Evolutionary conservation across 2,329 filamentous ascomycete genomes (phyloP).

Genomic region (Pyrenophora tritici-repentis): DNA sequence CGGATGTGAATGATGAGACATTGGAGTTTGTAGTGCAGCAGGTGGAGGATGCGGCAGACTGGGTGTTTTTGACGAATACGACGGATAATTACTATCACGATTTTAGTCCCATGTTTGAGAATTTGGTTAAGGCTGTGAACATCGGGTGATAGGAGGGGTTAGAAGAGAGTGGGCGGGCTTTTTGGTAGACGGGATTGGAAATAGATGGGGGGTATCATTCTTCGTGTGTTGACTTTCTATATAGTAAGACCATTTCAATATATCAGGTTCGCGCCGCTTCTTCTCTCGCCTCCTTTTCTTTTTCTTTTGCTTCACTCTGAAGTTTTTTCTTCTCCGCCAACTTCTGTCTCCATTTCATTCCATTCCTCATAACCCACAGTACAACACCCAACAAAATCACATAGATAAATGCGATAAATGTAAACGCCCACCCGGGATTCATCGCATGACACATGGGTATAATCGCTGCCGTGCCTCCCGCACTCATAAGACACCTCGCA

Average conservation of each 20-base stretch:
- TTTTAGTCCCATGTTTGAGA: slow-evolving; percentile 31
- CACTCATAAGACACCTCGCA: slow-evolving; percentile 45
- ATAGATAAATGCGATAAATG: slow-evolving; percentile 46
- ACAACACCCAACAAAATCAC: slow-evolving; percentile 30
- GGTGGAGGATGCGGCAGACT: slow-evolving; percentile 36
- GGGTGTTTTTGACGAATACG: slow-evolving; percentile 37
- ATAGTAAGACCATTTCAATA: no score
- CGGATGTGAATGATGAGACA: slow-evolving; percentile 28
- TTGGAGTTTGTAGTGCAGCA: slow-evolving; percentile 38
- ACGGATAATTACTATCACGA: slow-evolving; percentile 38
- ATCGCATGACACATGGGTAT: slow-evolving; percentile 50
- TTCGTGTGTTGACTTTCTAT: no score
- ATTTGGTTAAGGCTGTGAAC: slow-evolving; percentile 25
- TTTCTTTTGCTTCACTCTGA: slow-evolving; percentile 12
- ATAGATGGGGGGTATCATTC: neutral
- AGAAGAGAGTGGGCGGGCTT: neutral
- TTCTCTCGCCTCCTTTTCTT: neutral
- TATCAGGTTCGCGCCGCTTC: neutral
- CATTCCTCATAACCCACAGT: slow-evolving; percentile 39
- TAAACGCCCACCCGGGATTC: slow-evolving; percentile 54
- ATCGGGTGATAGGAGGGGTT: neutral
- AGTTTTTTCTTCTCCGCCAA: slow-evolving; percentile 22
- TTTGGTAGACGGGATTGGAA: neutral
- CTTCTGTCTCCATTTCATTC: slow-evolving; percentile 38
- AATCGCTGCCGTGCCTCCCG: slow-evolving; percentile 47